These are phyloP conservation scores for Lentithecium fluviatile DNA, from an alignment of 495 filamentous ascomycete species.

Conservation along the genomic window DNA sequence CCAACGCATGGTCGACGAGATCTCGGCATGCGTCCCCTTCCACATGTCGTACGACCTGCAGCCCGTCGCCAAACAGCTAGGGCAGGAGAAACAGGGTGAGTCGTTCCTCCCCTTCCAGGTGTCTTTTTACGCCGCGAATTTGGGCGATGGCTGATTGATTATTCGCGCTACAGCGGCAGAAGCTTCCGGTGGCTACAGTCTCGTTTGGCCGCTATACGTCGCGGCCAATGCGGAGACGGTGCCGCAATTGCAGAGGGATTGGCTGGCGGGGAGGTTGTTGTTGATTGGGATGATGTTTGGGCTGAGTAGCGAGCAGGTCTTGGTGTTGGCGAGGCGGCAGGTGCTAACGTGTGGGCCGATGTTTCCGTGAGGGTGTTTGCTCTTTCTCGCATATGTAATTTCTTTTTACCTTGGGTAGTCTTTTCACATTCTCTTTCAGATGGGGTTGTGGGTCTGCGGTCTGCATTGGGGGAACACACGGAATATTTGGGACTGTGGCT, in stretches of 20 bases:
- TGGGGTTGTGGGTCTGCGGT: background rate
- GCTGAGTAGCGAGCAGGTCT: constrained; percentile 31
- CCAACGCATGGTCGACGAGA: constrained; percentile 38
- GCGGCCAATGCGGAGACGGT: constrained; percentile 30
- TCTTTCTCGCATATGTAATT: background rate
- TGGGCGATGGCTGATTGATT: background rate
- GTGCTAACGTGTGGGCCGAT: constrained; percentile 36
- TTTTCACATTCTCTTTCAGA: background rate
- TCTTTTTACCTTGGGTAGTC: no score
- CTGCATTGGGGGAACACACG: no score
- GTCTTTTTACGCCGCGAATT: background rate
- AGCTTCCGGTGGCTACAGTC: constrained; percentile 39
- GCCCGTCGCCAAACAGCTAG: constrained; percentile 22
- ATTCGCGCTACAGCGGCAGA: constrained; percentile 25
- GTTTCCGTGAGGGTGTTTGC: constrained; percentile 17
- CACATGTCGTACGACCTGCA: constrained; percentile 37
- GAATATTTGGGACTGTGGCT: no score
- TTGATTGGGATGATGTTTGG: constrained; percentile 35
- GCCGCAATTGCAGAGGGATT: constrained; percentile 29
- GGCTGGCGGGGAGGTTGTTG: constrained; percentile 35
- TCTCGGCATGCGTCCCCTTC: constrained; percentile 39
- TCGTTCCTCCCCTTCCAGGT: background rate
- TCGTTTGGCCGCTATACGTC: constrained; percentile 42
- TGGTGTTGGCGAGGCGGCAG: constrained; percentile 33
- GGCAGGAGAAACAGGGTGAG: constrained; percentile 35